Percentiles rank a stretch among this genome's conserved stretches.
Conservation (phyloP, 306 rosid species). For the Dryas octopetala region DNA sequence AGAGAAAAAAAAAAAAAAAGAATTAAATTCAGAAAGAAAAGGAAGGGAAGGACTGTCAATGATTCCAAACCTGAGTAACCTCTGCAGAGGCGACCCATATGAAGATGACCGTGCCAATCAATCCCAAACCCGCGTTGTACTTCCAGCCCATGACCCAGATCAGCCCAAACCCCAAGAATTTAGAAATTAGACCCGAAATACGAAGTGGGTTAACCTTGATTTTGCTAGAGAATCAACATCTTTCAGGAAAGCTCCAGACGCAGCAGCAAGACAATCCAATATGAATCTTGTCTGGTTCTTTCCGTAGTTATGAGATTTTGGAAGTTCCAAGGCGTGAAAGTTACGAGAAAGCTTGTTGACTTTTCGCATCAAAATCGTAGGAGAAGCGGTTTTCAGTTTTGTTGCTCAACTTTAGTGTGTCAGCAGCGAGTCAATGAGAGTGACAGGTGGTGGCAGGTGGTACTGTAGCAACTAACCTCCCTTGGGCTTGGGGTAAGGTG, state of each 20-base stretch:
- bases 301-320: not conserved
- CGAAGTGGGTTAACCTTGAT: slow-evolving; percentile 7
- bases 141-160: slow-evolving; percentile 53
- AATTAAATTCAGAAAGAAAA: not conserved
- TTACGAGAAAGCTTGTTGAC: not conserved
- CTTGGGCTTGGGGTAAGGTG: not conserved
- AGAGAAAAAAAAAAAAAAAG: not conserved
- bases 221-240: slow-evolving; percentile 18
- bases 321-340: not conserved
- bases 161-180: not conserved
- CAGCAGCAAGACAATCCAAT: not conserved
- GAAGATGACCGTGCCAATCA: slow-evolving; percentile 54
- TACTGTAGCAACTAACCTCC: not conserved
- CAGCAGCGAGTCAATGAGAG: not conserved
- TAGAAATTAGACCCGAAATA: not conserved
- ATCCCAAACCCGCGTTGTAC: slow-evolving; percentile 56
- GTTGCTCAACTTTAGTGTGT: not conserved
- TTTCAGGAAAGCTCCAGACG: not conserved
- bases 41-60: not conserved
- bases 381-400: not conserved
- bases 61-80: slow-evolving; percentile 61
- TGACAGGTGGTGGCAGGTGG: slow-evolving; percentile 36
- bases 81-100: slow-evolving; percentile 76
- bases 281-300: not conserved
- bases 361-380: not conserved